Evolutionary conservation across 768 basidiomycete genomes (phyloP), one percentile per base, ranked within the genome.

Genomic region (Tephrocybe sp.): DNA sequence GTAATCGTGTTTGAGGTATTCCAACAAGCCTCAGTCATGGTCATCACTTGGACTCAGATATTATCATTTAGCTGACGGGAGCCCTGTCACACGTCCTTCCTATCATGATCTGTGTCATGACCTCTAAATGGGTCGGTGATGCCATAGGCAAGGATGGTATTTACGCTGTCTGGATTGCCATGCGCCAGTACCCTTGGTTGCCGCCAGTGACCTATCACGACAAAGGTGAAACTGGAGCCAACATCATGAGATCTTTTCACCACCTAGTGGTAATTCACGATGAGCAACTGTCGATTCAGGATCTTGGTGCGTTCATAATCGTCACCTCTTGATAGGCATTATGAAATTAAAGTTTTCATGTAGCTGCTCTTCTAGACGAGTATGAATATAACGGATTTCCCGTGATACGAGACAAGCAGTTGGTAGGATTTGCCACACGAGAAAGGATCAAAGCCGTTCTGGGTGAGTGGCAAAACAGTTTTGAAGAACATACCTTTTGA

Each of bases 31-130:
- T 19, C 15, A 13, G 18, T 13, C 13, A 15, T 7, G 22, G n/a
- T 21, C 25, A 31, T 31, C 11, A 19, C 48, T 31, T 40, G 28
- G 44, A 27, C 24, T 48, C 54, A 36, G 7, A 44, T 9, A 26
- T 44, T 11, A 12, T 39, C 24, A 8, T 25, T 18, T 41, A 87
- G 85, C 70, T 89, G n/a, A 89, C 87, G 18, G 87, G 87, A 12
- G 87, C 87, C 3, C 69, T 89, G 22, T 88, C 86, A 12, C 87
- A 89, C 67, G 87, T 89, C n/a, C 71, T 89, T 26, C 87, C 87
- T 13, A 87, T 89, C 62, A 88, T 89, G 87, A 82, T 89, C 38
- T 82, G 80, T 47, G 85, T 89, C 44, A 86, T 87, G 82, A 78
- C 80, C 16, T 74, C 85, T 7, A 89, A 89, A 69, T 88, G 83